phyloP scores from a whole-genome alignment of 306 rosid species.

The Dryas alaskensis region DNA sequence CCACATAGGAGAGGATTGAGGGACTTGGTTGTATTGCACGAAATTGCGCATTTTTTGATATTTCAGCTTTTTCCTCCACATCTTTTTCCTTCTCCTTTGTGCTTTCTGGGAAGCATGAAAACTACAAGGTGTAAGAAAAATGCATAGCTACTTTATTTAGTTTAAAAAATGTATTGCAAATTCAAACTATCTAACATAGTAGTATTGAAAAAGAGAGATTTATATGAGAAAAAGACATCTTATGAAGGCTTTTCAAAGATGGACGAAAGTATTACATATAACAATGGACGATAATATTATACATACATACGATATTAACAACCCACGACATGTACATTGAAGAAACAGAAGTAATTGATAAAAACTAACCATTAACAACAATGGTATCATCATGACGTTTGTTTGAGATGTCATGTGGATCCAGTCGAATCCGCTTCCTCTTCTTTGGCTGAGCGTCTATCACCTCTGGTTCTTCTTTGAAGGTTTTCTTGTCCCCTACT shows the following conservation, averaged over 20 bases:
- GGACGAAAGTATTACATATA: background rate
- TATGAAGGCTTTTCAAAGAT: background rate
- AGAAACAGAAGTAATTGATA: constrained; percentile 9
- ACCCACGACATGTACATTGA: background rate
- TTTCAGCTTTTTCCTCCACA: constrained; percentile 48
- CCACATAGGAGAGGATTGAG: constrained; percentile 76
- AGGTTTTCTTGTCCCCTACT: constrained; percentile 26
- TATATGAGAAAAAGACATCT: background rate
- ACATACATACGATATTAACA: background rate
- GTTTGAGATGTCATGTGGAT: constrained; percentile 76
- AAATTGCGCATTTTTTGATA: constrained; percentile 79
- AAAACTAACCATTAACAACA: constrained; percentile 45
- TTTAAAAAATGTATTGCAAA: background rate
- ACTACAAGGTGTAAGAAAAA: constrained; percentile 5
- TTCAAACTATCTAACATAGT: background rate
- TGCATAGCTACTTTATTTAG: background rate
- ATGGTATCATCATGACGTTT: constrained; percentile 69
- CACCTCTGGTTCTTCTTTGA: constrained; percentile 36
- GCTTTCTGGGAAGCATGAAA: constrained; percentile 48
- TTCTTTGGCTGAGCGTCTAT: constrained; percentile 48
- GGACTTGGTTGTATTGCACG: constrained; percentile 91
- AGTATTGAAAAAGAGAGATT: too few species aligned
- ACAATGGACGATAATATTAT: too few species aligned
- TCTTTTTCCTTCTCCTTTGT: constrained; percentile 45
- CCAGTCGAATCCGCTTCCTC: constrained; percentile 67